Base-by-base conservation (phyloP, 2,329 filamentous ascomycete species). In the Grosmannia huntii region DNA sequence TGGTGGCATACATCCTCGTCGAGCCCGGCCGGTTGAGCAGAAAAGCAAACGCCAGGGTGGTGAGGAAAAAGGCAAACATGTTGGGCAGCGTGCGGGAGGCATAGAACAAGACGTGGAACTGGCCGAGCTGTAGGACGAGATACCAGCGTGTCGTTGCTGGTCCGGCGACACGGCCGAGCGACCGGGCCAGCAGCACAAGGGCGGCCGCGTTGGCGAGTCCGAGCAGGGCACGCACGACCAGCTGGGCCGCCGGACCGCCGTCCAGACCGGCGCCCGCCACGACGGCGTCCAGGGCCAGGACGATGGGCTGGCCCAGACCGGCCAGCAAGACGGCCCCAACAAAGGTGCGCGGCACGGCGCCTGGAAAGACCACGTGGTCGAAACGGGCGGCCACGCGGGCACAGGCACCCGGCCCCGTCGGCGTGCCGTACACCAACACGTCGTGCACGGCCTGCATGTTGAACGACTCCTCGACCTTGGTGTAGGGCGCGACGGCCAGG, bases 381-480 rank as follows among this genome's bases (percentile, higher is more conserved):
- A 95, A 99, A 55, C 81, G 74, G 4, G 75, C 68, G 19, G 76
- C 76, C 19, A 94, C 73, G 46, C 76, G 79, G 14, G 75, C 69
- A 56, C 74, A 67, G 19, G 79, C 69, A 64, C 85, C 75, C 23
- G 72, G 68, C 27, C 62, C 61, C 1, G 75, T 78, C 0, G 89
- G 89, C 1, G 89, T 83, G 27, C 90, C 90, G 69, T 94, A 90
- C 44, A 81, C 80, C 60, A 96, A 71, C 41, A 99, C 86, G 70
- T 99, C 94, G 71, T 97, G 94, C 3, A 85, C 81, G 6, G 94
- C 94, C 71, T 99, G 94, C 60, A 97, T 83, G 70, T 96, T 96
- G 80, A 99, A 97, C 0, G 92, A 97, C 72, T 99, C 94, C 71
- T 99, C 94, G 60, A 99, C 94, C 71, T 99, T 99, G 59, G 91